These are phyloP conservation scores for Parastagonospora nodorum DNA, from an alignment of 2,329 filamentous ascomycete species.

Conservation along the genomic window DNA sequence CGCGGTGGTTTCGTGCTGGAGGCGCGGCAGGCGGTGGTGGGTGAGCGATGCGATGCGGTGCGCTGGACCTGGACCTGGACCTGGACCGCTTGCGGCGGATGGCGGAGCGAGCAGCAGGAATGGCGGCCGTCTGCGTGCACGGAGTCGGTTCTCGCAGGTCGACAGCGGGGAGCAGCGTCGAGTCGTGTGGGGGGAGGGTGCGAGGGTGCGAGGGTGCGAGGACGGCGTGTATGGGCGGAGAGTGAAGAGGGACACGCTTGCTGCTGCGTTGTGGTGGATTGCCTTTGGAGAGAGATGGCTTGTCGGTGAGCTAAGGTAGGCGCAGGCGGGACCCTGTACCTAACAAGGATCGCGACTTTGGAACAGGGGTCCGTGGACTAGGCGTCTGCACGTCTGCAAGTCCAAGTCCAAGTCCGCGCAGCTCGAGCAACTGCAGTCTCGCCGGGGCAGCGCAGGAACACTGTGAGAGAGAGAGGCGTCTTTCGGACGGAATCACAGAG, in stretches of 20 bases:
- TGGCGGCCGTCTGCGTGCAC: not conserved
- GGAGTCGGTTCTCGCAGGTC: not conserved
- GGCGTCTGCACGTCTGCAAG: not conserved
- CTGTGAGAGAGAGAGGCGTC: too few species aligned
- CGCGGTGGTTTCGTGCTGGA: not conserved
- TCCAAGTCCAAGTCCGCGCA: not conserved
- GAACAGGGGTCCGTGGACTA: not conserved
- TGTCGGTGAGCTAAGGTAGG: not conserved
- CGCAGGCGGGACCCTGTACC: not conserved
- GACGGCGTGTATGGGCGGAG: not conserved
- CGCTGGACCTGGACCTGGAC: too few species aligned
- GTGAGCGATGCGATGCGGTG: not conserved
- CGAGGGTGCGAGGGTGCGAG: not conserved
- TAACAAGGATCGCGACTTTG: not conserved
- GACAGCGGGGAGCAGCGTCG: not conserved
- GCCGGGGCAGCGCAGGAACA: too few species aligned
- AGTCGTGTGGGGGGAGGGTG: not conserved
- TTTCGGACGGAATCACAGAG: too few species aligned
- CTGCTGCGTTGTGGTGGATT: not conserved
- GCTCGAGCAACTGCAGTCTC: not conserved
- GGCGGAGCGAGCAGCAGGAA: not conserved
- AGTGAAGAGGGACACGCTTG: not conserved
- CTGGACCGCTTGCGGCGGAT: not conserved
- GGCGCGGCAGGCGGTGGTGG: not conserved
- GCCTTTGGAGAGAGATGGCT: not conserved